phyloP scores from a whole-genome alignment of 2,329 filamentous ascomycete genomes.

The Dryadomyces quercivorus region DNA sequence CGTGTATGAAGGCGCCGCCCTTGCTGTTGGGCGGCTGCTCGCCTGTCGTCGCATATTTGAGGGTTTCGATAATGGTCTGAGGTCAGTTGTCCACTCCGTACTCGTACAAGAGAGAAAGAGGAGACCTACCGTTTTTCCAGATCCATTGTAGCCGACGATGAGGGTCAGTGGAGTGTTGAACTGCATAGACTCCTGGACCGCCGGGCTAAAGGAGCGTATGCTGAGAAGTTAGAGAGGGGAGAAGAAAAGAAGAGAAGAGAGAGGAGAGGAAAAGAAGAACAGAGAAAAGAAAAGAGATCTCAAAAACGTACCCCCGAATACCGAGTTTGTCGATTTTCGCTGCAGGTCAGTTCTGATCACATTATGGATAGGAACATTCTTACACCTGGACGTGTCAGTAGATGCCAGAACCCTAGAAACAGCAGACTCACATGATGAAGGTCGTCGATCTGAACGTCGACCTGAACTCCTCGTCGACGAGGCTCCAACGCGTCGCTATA shows the following conservation, averaged over 20 bases:
- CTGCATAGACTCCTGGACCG: slow-evolving; percentile 61
- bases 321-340: slow-evolving; percentile 16
- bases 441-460: not conserved
- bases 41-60: slow-evolving; percentile 95
- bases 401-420: not conserved
- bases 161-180: slow-evolving; percentile 88
- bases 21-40: slow-evolving; percentile 85
- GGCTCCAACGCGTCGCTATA: not conserved
- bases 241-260: not conserved
- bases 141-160: slow-evolving; percentile 95
- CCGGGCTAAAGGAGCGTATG: slow-evolving; percentile 72
- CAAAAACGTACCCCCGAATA: slow-evolving; percentile 12
- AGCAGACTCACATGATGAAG: not conserved
- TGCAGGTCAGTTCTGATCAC: not conserved
- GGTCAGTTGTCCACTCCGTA: not conserved
- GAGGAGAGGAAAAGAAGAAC: too few relatives aligned
- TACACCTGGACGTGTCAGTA: not conserved
- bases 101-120: too few relatives aligned
- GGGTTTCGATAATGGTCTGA: slow-evolving; percentile 86
- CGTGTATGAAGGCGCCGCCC: slow-evolving; percentile 88
- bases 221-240: slow-evolving; percentile 1
- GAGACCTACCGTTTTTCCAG: slow-evolving; percentile 63
- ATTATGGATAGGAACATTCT: not conserved
- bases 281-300: too few relatives aligned
- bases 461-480: not conserved